A percentile compares a stretch with the other conserved stretches of the same genome.
phyloP scores from a whole-genome alignment of 306 rosid species.

The Senna siamea region DNA sequence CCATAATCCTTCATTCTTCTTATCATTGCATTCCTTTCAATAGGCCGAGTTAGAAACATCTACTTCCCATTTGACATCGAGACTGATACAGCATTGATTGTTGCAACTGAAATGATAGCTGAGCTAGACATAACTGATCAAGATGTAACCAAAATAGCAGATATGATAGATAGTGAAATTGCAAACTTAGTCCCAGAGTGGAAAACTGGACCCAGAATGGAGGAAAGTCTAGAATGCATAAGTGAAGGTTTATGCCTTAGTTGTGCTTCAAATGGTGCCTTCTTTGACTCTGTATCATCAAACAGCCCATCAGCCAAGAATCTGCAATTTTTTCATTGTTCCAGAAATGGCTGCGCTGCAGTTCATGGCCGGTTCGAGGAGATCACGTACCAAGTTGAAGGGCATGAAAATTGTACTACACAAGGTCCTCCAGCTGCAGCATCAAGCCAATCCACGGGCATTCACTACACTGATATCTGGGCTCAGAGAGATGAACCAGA shows the following conservation, averaged over 20 bases:
- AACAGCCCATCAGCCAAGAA: constrained; percentile 56
- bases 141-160: constrained; percentile 82
- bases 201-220: constrained; percentile 51
- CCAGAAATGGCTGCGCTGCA: constrained; percentile 71
- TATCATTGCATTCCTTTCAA: constrained; percentile 20
- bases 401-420: constrained; percentile 50
- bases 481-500: constrained; percentile 76
- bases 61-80: constrained; percentile 92
- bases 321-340: constrained; percentile 77
- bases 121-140: constrained; percentile 91
- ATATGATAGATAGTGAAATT: constrained; percentile 86
- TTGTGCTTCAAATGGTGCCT: constrained; percentile 60
- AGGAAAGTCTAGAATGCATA: constrained; percentile 52
- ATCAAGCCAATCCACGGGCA: constrained; percentile 51
- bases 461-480: constrained; percentile 77
- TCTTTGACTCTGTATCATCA: constrained; percentile 61
- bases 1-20: constrained; percentile 28
- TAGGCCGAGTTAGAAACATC: constrained; percentile 89
- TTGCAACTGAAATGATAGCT: constrained; percentile 86
- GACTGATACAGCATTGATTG: constrained; percentile 82
- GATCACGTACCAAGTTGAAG: constrained; percentile 89
- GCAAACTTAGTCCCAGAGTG: constrained; percentile 75
- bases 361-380: constrained; percentile 94
- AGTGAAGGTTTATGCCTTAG: constrained; percentile 53
- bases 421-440: constrained; percentile 48